phyloP scores from a whole-genome alignment of 1,284 basidiomycete genomes.

The Ceratobasidium sp. region DNA sequence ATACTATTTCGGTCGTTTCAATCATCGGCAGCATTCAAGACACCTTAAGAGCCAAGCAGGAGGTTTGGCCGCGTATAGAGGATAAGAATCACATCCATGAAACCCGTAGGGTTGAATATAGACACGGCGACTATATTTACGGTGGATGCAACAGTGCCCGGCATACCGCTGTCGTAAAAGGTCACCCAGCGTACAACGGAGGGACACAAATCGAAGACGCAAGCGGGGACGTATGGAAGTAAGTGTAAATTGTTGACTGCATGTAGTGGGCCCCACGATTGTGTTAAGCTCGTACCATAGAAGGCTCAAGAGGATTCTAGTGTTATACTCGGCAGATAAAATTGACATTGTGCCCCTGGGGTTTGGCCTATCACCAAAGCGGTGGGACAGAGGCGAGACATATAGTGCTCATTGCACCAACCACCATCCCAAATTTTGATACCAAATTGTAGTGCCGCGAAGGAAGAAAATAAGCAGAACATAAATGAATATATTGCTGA shows the following conservation, averaged over 20 bases:
- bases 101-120: constrained; percentile 48
- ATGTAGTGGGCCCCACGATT: neutral
- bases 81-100: constrained; percentile 49
- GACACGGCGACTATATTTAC: constrained; percentile 46
- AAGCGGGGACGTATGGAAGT: constrained; percentile 49
- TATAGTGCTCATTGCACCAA: neutral
- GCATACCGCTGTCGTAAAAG: constrained; percentile 34
- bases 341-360: constrained; percentile 34
- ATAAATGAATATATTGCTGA: constrained; percentile 44
- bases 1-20: neutral
- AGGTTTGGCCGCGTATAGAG: constrained; percentile 46
- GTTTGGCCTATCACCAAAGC: constrained; percentile 4
- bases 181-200: constrained; percentile 50
- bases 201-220: constrained; percentile 49
- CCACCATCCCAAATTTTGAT: constrained; percentile 19
- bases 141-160: constrained; percentile 7
- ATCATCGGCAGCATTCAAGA: neutral
- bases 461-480: constrained; percentile 46
- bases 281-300: constrained; percentile 42
- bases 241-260: constrained; percentile 2
- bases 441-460: constrained; percentile 33
- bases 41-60: constrained; percentile 12
- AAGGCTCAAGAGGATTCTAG: neutral
- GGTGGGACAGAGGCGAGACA: neutral
- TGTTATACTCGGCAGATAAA: neutral